Evolutionary conservation across 345 rosid species (phyloP).

Genomic region (Xanthoceras sorbifolium): DNA sequence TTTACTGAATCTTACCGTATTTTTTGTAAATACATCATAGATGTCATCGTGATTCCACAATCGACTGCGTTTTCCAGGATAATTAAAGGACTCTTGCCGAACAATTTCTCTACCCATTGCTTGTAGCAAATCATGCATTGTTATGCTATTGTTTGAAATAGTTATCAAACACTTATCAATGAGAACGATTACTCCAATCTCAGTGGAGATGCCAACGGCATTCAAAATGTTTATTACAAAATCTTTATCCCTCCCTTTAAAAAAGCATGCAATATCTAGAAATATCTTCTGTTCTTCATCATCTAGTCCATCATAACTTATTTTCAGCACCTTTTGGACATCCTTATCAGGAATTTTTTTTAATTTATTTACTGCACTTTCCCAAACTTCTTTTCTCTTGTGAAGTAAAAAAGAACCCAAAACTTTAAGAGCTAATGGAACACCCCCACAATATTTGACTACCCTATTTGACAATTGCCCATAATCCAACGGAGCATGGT

Average conservation of each 20-base stretch:
- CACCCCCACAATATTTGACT: constrained; percentile 12
- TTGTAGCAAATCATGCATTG: constrained; percentile 47
- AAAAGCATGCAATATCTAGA: constrained; percentile 51
- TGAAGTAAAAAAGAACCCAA: constrained; percentile 19
- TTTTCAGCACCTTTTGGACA: constrained; percentile 3
- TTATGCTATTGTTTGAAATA: constrained; percentile 20
- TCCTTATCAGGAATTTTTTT: background rate
- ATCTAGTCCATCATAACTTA: constrained; percentile 20
- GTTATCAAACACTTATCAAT: constrained; percentile 36
- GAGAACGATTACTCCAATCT: constrained; percentile 11
- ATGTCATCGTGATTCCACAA: constrained; percentile 20
- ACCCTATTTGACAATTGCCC: background rate
- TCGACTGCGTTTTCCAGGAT: constrained; percentile 26
- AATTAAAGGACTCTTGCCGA: constrained; percentile 11
- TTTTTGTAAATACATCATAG: constrained; percentile 19
- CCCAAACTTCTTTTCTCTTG: background rate
- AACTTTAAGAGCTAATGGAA: constrained; percentile 27
- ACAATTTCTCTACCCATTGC: constrained; percentile 41
- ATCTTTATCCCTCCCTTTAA: constrained; percentile 24
- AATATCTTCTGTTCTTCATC: constrained; percentile 31
- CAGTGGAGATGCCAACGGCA: background rate
- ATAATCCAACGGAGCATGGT: background rate
- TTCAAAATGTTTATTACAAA: constrained; percentile 24
- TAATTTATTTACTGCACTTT: background rate
- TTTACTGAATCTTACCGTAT: no score